Conservation (phyloP, 2,329 filamentous ascomycete genomes). For the Simplicillium aogashimaense region DNA sequence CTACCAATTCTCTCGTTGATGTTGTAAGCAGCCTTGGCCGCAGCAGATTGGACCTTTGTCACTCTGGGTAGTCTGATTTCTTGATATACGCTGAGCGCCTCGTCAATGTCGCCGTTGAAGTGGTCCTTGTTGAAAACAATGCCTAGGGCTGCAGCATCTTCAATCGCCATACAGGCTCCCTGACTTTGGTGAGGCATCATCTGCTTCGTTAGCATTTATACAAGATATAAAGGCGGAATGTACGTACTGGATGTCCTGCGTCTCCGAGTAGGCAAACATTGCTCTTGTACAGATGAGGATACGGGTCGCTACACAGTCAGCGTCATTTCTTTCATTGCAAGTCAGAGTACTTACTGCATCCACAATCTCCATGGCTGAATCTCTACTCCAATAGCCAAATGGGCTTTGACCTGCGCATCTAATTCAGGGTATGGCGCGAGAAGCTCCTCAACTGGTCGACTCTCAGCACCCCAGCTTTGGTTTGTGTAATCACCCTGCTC, state of each 20-base stretch:
- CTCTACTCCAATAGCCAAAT: slow-evolving; percentile 46
- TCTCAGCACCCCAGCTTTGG: slow-evolving; percentile 49
- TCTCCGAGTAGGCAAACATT: slow-evolving; percentile 52
- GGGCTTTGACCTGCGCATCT: slow-evolving; percentile 40
- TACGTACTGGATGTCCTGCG: slow-evolving; percentile 49
- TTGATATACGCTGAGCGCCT: slow-evolving; percentile 40
- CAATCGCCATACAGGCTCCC: slow-evolving; percentile 59
- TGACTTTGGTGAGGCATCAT: slow-evolving; percentile 64
- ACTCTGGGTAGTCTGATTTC: slow-evolving; percentile 42
- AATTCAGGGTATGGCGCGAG: slow-evolving; percentile 45
- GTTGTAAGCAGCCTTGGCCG: slow-evolving; percentile 48
- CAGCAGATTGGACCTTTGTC: slow-evolving; percentile 45
- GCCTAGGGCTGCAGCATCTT: slow-evolving; percentile 53
- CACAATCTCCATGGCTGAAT: slow-evolving; percentile 52
- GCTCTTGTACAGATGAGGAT: slow-evolving; percentile 43
- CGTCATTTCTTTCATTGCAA: background rate
- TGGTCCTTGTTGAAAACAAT: slow-evolving; percentile 44
- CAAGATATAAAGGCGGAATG: no score
- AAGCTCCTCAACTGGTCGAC: slow-evolving; percentile 43
- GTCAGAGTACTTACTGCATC: slow-evolving; percentile 33
- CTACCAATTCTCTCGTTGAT: slow-evolving; percentile 53
- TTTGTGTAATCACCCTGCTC: slow-evolving; percentile 46
- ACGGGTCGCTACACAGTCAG: slow-evolving; percentile 29
- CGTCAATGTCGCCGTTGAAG: slow-evolving; percentile 35
- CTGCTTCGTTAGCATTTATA: slow-evolving; percentile 11